Evolutionary conservation across 1,284 basidiomycete species (phyloP), one percentile per base, ranked within the genome.

Genomic region (Leccinum fuscescens): DNA sequence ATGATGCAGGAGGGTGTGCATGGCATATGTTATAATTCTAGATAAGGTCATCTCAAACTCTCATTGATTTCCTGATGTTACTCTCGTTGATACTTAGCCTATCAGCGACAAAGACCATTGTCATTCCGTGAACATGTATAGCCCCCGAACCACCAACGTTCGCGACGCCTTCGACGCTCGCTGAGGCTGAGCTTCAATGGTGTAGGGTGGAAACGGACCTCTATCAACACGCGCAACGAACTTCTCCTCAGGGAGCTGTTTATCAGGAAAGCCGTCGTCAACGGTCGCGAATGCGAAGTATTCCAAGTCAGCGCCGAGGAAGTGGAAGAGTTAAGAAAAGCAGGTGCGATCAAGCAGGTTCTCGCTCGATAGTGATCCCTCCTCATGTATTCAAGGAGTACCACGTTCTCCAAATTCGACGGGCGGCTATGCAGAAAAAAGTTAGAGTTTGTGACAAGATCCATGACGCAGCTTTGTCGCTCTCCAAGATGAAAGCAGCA

Each of bases 261-360:
- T 57, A 90, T 93, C 33, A 92, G 91, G 61, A 93, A 96, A 76
- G 94, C 93, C 3, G 85, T 92, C 31, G 86, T 93, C 24, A 91
- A 93, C 67, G 90, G 90, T 67, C 83, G 90, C 31, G 83, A 83
- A 51, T 89, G 85, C 68, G 83, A 88, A 55, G 86, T 94, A 24
- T 79, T 93, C 97, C 35, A 35, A 2, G 98, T 99, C 51, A 84
- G 80, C 65, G 86, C 91, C 58, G 94, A 96, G 66, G 89, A 94
- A 67, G 89, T 94, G 15, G 94, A 96, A 65, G 89, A 90, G 55
- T 83, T 94, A 66, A 95, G 94, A 79, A 93, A 92, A 85, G 93
- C 92, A 66, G 54, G 81, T 76, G n/a, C 35, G 27, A 33, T 62
- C 63, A 35, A 35, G 11, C 37, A 49, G 1, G 27, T 27, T 46